These are phyloP conservation scores for Starmerella geochares DNA, from an alignment of 805 yeast genomes.

Conservation along the genomic window DNA sequence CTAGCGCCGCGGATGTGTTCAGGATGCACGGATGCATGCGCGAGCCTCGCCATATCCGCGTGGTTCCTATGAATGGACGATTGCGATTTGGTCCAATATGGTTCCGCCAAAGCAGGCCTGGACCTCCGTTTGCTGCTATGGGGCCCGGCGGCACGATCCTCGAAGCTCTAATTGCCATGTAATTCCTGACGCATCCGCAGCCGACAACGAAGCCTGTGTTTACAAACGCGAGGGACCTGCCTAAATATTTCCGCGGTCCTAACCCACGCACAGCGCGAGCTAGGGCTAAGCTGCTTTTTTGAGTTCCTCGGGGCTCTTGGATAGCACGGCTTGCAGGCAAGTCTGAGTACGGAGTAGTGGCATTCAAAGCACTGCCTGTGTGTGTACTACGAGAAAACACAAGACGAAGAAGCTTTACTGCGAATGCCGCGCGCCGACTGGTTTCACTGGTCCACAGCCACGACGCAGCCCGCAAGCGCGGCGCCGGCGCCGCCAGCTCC, in stretches of 20 bases:
- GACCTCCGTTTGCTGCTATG: too few relatives aligned
- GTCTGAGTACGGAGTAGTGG: neutral
- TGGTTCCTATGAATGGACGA: too few relatives aligned
- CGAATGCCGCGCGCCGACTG: constrained; percentile 1
- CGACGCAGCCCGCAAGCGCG: neutral
- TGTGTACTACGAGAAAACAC: neutral
- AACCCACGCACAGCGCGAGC: neutral
- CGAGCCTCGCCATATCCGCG: too few relatives aligned
- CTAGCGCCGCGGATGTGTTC: too few relatives aligned
- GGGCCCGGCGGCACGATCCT: too few relatives aligned
- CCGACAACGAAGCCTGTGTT: neutral
- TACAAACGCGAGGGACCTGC: neutral
- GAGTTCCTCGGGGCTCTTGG: too few relatives aligned
- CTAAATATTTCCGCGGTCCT: neutral
- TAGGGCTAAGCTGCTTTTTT: neutral
- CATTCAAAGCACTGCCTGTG: too few relatives aligned
- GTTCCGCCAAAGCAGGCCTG: too few relatives aligned
- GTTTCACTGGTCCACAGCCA: neutral
- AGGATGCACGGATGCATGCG: too few relatives aligned
- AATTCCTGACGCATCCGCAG: neutral
- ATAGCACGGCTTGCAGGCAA: too few relatives aligned
- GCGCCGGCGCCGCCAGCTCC: too few relatives aligned
- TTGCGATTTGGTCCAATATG: too few relatives aligned
- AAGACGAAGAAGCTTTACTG: neutral
- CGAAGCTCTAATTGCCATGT: neutral